These are phyloP conservation scores for Wickerhamiella allomyrinae DNA, from an alignment of 805 yeast genomes.

Conservation along the genomic window DNA sequence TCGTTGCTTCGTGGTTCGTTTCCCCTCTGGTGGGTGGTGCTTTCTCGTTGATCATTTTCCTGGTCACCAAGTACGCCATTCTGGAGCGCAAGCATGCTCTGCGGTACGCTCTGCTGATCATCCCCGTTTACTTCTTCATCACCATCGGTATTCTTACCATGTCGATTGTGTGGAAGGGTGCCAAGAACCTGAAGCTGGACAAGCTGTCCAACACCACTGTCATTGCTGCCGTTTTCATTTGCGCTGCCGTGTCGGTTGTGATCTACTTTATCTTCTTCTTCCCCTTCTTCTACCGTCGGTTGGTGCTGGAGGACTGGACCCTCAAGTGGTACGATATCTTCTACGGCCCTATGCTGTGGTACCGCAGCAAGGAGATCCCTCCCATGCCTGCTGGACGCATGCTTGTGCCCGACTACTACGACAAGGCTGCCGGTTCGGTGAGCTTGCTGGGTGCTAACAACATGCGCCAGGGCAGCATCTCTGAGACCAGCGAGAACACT, in stretches of 20 bases:
- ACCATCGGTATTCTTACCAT: constrained; percentile 54
- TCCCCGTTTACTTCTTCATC: constrained; percentile 46
- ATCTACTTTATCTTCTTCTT: constrained; percentile 40
- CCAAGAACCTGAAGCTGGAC: constrained; percentile 49
- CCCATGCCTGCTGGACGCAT: constrained; percentile 49
- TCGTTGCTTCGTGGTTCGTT: constrained; percentile 68
- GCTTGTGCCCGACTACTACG: constrained; percentile 49
- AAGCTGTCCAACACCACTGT: constrained; percentile 39
- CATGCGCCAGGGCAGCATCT: not conserved
- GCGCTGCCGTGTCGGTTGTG: constrained; percentile 41
- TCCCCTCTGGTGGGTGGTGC: constrained; percentile 59
- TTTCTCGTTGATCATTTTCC: constrained; percentile 44
- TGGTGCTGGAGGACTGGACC: constrained; percentile 53
- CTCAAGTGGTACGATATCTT: constrained; percentile 41
- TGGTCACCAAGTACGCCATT: constrained; percentile 44
- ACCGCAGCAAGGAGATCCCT: constrained; percentile 39
- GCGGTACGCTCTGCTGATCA: constrained; percentile 40
- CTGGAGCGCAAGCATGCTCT: constrained; percentile 44
- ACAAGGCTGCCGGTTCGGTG: constrained; percentile 9
- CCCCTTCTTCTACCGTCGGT: constrained; percentile 49
- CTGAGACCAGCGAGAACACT: constrained; percentile 1
- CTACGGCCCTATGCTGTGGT: constrained; percentile 48
- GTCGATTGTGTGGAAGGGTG: constrained; percentile 71
- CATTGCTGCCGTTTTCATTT: constrained; percentile 48
- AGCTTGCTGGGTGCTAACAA: constrained; percentile 4